Conservation (phyloP, 2,329 filamentous ascomycete genomes). For the Colletotrichum higginsianum region DNA sequence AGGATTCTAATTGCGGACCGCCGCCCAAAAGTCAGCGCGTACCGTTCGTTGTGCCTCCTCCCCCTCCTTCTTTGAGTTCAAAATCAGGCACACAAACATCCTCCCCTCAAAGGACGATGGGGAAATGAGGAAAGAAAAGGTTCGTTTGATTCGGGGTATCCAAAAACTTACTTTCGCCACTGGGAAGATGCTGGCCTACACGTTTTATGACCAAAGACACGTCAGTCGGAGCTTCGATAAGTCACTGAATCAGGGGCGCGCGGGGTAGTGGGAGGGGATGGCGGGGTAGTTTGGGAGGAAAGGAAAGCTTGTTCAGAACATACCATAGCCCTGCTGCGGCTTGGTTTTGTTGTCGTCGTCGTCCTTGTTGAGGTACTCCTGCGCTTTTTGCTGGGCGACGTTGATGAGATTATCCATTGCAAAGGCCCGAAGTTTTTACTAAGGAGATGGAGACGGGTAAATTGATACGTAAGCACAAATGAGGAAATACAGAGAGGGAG, state of each 20-base stretch:
- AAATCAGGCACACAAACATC: neutral
- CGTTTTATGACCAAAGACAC: too few relatives aligned
- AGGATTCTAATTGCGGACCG: slow-evolving; percentile 47
- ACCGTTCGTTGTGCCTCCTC: neutral
- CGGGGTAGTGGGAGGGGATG: slow-evolving; percentile 25
- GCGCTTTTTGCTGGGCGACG: slow-evolving; percentile 48
- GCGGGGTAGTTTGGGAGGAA: slow-evolving; percentile 34
- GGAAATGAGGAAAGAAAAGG: neutral
- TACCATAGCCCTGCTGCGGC: slow-evolving; percentile 39
- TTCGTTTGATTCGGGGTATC: neutral
- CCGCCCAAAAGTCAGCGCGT: neutral
- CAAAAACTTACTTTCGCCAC: slow-evolving; percentile 49
- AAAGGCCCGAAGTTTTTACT: neutral
- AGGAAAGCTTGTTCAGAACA: slow-evolving; percentile 6
- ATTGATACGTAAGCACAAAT: neutral
- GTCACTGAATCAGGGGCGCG: slow-evolving; percentile 8
- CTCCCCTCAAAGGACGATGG: neutral
- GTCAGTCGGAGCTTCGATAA: slow-evolving; percentile 24
- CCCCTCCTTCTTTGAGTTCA: neutral
- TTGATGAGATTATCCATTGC: slow-evolving; percentile 57
- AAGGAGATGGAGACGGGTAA: neutral
- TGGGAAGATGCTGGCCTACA: slow-evolving; percentile 38
- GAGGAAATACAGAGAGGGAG: neutral
- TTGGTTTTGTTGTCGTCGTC: slow-evolving; percentile 49
- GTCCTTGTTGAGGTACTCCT: slow-evolving; percentile 53